phyloP scores from a whole-genome alignment of 495 filamentous ascomycete species.

The Aspergillus incahuasiensis region DNA sequence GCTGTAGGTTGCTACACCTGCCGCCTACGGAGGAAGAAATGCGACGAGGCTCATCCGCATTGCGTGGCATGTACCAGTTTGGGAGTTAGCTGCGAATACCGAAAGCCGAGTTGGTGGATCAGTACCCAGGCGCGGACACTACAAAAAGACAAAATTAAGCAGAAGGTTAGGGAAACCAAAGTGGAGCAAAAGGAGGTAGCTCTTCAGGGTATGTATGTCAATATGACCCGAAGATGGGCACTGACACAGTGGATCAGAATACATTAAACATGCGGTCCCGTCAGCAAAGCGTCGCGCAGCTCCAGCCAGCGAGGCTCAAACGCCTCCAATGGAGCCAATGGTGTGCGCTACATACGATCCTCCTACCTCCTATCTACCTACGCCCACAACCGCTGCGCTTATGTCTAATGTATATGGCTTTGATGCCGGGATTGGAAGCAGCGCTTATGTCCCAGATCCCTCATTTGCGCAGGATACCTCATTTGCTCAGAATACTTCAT shows the following conservation, averaged over 20 bases:
- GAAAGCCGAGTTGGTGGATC: conserved; percentile 90
- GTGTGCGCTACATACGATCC: background rate
- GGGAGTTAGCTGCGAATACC: conserved; percentile 82
- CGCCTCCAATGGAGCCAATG: background rate
- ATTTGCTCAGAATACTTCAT: too few species aligned
- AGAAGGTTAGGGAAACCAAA: conserved; percentile 91
- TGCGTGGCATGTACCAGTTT: conserved; percentile 86
- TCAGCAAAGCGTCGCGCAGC: conserved; percentile 53
- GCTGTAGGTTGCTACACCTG: conserved; percentile 89
- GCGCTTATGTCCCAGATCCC: background rate
- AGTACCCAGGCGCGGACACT: conserved; percentile 71
- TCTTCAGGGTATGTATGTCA: conserved; percentile 28
- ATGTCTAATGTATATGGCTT: background rate
- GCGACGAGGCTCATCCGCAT: conserved; percentile 79
- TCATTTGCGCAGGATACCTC: too few species aligned
- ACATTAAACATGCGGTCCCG: conserved; percentile 10
- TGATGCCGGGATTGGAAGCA: background rate
- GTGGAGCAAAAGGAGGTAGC: conserved; percentile 67
- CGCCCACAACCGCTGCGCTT: background rate
- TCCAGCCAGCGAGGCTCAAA: background rate
- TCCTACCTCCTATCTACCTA: conserved; percentile 1
- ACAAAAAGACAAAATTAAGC: conserved; percentile 91
- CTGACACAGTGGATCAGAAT: background rate
- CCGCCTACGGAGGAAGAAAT: conserved; percentile 91
- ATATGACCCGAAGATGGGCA: background rate